Evolutionary conservation across 768 basidiomycete species (phyloP).

Genomic region (Macrolepiota dolichaula): DNA sequence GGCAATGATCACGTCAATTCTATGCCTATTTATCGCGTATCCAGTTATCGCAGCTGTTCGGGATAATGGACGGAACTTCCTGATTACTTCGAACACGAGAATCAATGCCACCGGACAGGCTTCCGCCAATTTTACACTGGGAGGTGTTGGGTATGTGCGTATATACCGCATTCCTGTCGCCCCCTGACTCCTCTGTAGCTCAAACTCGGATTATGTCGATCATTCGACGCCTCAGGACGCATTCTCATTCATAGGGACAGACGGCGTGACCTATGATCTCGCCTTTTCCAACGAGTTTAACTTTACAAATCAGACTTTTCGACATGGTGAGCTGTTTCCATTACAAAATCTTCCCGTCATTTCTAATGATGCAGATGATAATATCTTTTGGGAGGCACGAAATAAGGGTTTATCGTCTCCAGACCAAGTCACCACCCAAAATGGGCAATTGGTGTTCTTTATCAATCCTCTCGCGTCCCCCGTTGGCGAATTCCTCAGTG

Average conservation of each 20-base stretch:
- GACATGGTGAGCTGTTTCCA: conserved; percentile 22
- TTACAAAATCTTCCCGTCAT: background rate
- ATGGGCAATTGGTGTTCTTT: conserved; percentile 65
- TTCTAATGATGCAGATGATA: conserved; percentile 35
- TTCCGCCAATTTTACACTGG: conserved; percentile 9
- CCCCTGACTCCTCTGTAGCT: background rate
- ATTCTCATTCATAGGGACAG: conserved; percentile 62
- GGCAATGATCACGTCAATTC: conserved; percentile 51
- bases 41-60: conserved; percentile 53
- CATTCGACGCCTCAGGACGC: conserved; percentile 59
- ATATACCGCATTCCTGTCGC: background rate
- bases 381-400: conserved; percentile 66
- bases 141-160: background rate
- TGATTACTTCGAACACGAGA: conserved; percentile 54
- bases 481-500: background rate
- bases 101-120: conserved; percentile 72
- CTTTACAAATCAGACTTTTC: conserved; percentile 57
- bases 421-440: conserved; percentile 56
- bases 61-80: conserved; percentile 28
- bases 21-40: conserved; percentile 74
- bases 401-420: conserved; percentile 80
- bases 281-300: conserved; percentile 83
- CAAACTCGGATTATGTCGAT: conserved; percentile 44
- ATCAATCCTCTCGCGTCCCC: conserved; percentile 41
- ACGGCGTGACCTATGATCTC: conserved; percentile 63